These are phyloP conservation scores for Cucurbita ficifolia DNA, from an alignment of 306 rosid species.

Conservation along the genomic window DNA sequence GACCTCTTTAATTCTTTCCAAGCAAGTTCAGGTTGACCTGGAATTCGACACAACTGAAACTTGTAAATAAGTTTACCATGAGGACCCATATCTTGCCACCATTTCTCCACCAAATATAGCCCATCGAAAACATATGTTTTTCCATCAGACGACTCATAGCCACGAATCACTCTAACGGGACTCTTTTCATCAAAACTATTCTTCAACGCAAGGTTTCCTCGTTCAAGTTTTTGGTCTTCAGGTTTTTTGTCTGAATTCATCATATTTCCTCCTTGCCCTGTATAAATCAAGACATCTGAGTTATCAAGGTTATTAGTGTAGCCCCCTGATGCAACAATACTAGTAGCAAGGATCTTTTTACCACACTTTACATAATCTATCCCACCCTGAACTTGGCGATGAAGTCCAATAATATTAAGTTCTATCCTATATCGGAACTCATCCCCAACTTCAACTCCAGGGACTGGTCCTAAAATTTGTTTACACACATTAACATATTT, in stretches of 20 bases:
- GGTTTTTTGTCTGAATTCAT: constrained; percentile 47
- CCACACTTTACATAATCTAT: constrained; percentile 54
- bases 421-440: constrained; percentile 81
- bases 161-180: constrained; percentile 85
- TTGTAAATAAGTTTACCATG: constrained; percentile 66
- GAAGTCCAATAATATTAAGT: constrained; percentile 68
- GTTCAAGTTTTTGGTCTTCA: constrained; percentile 89
- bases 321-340: constrained; percentile 81
- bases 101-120: constrained; percentile 46
- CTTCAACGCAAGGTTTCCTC: constrained; percentile 88
- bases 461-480: constrained; percentile 55
- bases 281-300: constrained; percentile 55
- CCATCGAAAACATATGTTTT: constrained; percentile 75
- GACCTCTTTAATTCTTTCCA: constrained; percentile 67
- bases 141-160: constrained; percentile 51
- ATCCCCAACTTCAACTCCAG: constrained; percentile 91
- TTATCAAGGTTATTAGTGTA: constrained; percentile 58
- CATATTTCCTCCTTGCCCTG: constrained; percentile 90
- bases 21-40: constrained; percentile 80
- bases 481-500: constrained; percentile 50
- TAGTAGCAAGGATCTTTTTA: constrained; percentile 51
- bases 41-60: constrained; percentile 54
- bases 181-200: constrained; percentile 51
- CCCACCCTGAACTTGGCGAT: constrained; percentile 65
- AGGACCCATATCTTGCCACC: constrained; percentile 71